Evolutionary conservation across 2,329 filamentous ascomycete genomes (phyloP), one percentile per base, ranked within the genome.

Genomic region (Fusarium nematophilum): DNA sequence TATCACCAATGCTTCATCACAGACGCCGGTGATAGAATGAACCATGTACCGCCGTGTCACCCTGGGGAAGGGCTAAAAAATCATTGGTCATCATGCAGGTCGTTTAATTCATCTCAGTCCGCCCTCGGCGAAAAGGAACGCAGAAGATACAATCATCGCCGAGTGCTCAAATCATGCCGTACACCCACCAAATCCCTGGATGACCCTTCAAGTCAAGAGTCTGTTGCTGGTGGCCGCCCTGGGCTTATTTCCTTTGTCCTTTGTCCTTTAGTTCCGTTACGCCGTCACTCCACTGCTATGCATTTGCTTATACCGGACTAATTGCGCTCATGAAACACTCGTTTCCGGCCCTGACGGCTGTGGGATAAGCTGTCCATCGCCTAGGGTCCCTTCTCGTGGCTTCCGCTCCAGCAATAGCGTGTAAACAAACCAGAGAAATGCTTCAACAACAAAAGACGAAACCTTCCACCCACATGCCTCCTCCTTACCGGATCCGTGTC

Each of bases 261-360:
- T 31, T 34, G 33, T 36, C 34, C 44, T 36, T 51, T 53, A 52
- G 44, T 6, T 21, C 48, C 58, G 36, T 49, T 62, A 55, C 65
- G 69, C 69, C 69, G 39, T 63, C 66, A 62, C 63, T 67, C 66
- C 64, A 45, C 29, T 71, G 67, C 62, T 66, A 70, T 71, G 70
- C 61, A 59, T 57, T 25, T 40, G 53, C 47, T 30, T 31, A 45
- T 33, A 38, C 34, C 21, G 21, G 21, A 6, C 46, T 26, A 30
- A 14, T 50, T 50, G 39, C 43, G 38, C 40, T 33, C 14, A 30
- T 48, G 25, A 60, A 56, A 45, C 56, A 49, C 38, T 59, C 55
- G 37, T 42, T 44, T 53, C 53, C 31, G 45, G 10, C 45, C 37
- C 45, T 29, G 27, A 9, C 36, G 39, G 47, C 26, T 37, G 15